Percentiles rank a stretch among this genome's conserved stretches.
Evolutionary conservation across 208 protist genomes (phyloP).

Genomic region (Trypanosoma melophagium): DNA sequence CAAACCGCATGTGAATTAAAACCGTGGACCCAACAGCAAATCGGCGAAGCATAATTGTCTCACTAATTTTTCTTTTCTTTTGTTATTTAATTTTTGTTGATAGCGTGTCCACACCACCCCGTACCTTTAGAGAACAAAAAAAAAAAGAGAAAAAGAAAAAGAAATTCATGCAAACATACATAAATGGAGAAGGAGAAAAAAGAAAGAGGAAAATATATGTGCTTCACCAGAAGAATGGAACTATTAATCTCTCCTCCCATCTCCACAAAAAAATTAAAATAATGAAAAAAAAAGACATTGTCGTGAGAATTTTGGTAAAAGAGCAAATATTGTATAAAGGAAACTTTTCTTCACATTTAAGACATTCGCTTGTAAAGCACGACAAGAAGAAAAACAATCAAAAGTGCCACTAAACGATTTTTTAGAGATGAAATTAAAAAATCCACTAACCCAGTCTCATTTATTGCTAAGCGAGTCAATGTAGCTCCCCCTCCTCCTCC

Average conservation of each 20-base stretch:
- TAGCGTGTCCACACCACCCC: no score
- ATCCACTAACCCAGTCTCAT: background rate
- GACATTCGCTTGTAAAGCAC: slow-evolving; percentile 10
- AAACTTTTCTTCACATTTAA: background rate
- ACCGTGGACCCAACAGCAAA: slow-evolving; percentile 12
- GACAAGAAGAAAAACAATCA: slow-evolving; percentile 2
- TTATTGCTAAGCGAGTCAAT: background rate
- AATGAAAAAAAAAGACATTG: no score
- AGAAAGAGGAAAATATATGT: no score
- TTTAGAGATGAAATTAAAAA: slow-evolving; percentile 1
- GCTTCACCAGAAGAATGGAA: no score
- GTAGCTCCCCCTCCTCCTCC: background rate
- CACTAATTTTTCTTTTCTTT: background rate
- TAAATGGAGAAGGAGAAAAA: no score
- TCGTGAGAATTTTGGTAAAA: background rate
- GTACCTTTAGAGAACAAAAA: no score
- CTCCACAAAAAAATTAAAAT: no score
- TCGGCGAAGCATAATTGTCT: slow-evolving; percentile 26
- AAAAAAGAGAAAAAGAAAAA: no score
- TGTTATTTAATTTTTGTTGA: no score
- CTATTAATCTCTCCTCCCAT: no score
- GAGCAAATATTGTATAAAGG: background rate
- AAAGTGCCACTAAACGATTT: background rate
- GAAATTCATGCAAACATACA: no score
- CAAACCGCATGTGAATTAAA: slow-evolving; percentile 27